Conservation (phyloP, 2,329 filamentous ascomycete species). For the Alternaria sp. region DNA sequence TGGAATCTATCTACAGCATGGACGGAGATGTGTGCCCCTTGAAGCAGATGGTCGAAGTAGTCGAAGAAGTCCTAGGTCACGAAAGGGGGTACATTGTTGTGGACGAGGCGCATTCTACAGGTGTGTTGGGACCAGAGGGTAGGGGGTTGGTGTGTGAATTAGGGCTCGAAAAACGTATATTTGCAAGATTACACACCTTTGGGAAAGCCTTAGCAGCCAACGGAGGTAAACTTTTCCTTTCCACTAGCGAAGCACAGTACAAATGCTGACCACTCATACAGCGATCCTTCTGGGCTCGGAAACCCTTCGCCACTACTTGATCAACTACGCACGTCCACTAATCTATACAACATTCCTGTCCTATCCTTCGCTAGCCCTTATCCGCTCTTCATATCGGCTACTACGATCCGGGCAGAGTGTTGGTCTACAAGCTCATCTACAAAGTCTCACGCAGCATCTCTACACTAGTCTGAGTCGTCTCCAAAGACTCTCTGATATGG, state of each 20-base stretch:
- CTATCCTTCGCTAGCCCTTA: slow-evolving; percentile 53
- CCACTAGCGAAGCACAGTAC: neutral
- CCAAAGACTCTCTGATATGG: slow-evolving; percentile 16
- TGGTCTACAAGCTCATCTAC: slow-evolving; percentile 35
- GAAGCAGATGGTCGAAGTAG: slow-evolving; percentile 64
- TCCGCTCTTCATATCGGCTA: slow-evolving; percentile 47
- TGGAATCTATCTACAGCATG: slow-evolving; percentile 73
- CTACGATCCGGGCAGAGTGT: slow-evolving; percentile 33
- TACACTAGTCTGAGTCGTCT: slow-evolving; percentile 30
- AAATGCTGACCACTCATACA: slow-evolving; percentile 9
- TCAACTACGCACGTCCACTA: slow-evolving; percentile 52
- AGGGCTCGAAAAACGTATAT: slow-evolving; percentile 66
- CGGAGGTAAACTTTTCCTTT: slow-evolving; percentile 65
- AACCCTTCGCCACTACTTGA: slow-evolving; percentile 44
- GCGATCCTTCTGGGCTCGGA: slow-evolving; percentile 46
- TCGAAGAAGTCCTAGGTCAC: slow-evolving; percentile 64
- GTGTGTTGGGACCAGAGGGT: slow-evolving; percentile 65
- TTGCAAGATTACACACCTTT: slow-evolving; percentile 70
- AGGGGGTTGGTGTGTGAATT: slow-evolving; percentile 63
- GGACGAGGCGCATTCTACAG: slow-evolving; percentile 74
- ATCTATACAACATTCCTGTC: slow-evolving; percentile 56
- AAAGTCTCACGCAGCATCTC: slow-evolving; percentile 31
- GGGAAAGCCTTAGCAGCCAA: slow-evolving; percentile 74
- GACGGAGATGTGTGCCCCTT: slow-evolving; percentile 78
- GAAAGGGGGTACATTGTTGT: slow-evolving; percentile 71